A percentile compares a stretch with the other conserved stretches of the same genome.
phyloP scores from a whole-genome alignment of 108 stramenopile genomes.

The Cyclotella baltica region DNA sequence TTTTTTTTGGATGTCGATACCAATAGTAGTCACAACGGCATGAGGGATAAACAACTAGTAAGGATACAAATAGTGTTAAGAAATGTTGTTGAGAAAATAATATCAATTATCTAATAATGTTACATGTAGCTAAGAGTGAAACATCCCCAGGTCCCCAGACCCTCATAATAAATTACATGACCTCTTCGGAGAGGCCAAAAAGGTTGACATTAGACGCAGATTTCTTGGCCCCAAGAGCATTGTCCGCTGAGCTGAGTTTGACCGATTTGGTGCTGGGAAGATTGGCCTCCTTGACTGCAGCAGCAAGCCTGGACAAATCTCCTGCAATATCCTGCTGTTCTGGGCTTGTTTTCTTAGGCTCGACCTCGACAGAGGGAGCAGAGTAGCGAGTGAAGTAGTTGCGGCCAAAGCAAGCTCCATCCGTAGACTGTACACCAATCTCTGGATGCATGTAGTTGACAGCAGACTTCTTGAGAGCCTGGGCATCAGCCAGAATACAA shows the following conservation, averaged over 20 bases:
- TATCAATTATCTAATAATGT: too few species aligned
- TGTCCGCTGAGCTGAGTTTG: constrained; percentile 32
- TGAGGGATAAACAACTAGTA: too few species aligned
- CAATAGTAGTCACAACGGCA: too few species aligned
- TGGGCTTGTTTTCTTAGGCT: constrained; percentile 13
- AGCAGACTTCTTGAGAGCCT: constrained; percentile 34
- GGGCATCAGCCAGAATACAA: constrained; percentile 30
- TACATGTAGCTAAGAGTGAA: too few species aligned
- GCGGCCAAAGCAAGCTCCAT: constrained; percentile 34
- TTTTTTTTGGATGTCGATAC: too few species aligned
- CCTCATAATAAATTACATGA: constrained; percentile 27
- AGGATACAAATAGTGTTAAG: too few species aligned
- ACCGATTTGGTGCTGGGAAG: constrained; percentile 44
- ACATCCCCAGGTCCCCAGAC: neutral
- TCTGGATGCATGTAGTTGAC: constrained; percentile 42
- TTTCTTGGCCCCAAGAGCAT: constrained; percentile 22
- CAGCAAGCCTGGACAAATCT: constrained; percentile 27
- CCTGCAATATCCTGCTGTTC: neutral
- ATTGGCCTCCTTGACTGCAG: constrained; percentile 44
- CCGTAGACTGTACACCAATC: constrained; percentile 21
- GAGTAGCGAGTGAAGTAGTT: constrained; percentile 60
- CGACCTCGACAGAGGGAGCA: constrained; percentile 46
- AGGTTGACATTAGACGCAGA: constrained; percentile 52
- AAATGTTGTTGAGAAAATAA: too few species aligned
- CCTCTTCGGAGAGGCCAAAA: constrained; percentile 48